Evolutionary conservation across 495 filamentous ascomycete species (phyloP), one percentile per base, ranked within the genome.

Genomic region (Talaromyces thailandensis): DNA sequence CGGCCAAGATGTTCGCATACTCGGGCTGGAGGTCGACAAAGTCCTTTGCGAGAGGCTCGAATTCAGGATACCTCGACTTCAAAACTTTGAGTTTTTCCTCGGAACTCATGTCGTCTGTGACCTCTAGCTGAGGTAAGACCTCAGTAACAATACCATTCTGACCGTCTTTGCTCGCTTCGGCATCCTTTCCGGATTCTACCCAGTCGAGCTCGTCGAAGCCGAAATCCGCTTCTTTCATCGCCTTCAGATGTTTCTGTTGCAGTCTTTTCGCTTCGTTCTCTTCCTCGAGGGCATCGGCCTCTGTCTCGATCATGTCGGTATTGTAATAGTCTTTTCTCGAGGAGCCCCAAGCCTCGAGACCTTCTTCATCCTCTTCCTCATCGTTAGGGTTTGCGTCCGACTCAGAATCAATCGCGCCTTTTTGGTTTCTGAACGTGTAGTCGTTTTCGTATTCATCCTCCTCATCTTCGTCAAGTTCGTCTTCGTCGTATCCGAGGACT

Each of bases 291-390:
- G 93, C 93, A 79, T 96, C 93, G 58, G 86, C 86, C 71, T 96
- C 93, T 6, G 91, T 96, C 72, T 95, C 90, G 60, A 94, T 95
- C 23, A 82, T 80, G 68, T 96, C 91, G 35, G 90, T 90, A 77
- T 96, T 81, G 73, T 98, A 98, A 72, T 97, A 93, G 63, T 95
- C 92, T 63, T 88, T 89, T 69, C 84, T 94, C 2, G 91, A 92
- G 3, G 86, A 82, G 40, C 94, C 95, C 91, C 91, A 94, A 68
- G 84, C 94, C 29, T 84, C 84, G 62, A 87, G 83, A n/a, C 86
- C 85, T 6, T 88, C 87, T 63, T 91, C 88, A 11, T 88, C 87
- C 7, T 83, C 78, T 0, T 74, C 78, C 16, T 75, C 78, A 9
- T 62, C 63, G 35, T 23, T 35, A 3, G 6, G 28, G 14, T 18